Base-by-base conservation (phyloP, 1,284 basidiomycete species). In the Cutaneotrichosporon cavernicola region DNA sequence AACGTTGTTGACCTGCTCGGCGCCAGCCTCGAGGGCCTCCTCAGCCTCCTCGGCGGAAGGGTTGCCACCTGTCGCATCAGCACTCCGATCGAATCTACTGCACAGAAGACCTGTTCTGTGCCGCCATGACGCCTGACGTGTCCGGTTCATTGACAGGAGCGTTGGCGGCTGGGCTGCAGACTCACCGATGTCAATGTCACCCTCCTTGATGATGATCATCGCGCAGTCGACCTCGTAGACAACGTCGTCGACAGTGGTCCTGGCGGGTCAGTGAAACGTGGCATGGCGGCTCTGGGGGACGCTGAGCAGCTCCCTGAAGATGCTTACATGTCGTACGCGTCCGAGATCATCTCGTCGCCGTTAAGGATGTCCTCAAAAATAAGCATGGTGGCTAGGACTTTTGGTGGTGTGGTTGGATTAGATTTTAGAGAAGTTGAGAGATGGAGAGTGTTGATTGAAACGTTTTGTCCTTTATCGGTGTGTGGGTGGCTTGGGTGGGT, bases 281-380 rank as follows among this genome's bases (percentile, higher is more conserved):
- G 6, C 30, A 16, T 30, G 14, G 14, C 4, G 14, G n/a, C 55
- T 46, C 53, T 52, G 14, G 31, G 18, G 22, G 31, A 5, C 16
- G 21, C 22, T 43, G 43, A 18, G 26, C 18, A 32, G 30, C 18
- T 53, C 52, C 14, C 32, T n/a, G 14, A 5, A 14, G 30, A 26
- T 36, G 49, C 87, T 73, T 73, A 93, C 90, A 90, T 59, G 55
- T 89, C 87, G 85, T 90, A 97, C 71, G 94, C 93, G 84, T 96
- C 92, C 53, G 92, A 93, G 86, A 91, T 86, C 86, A 99, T 90
- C 86, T 99, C 96, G 80, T 98, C 95, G 69, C 83, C 87, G 68
- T 87, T 83, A 65, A 98, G 53, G 69, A 91, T 77, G 75, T 84
- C 83, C 60, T 66, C 63, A 76, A 75, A 81, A 64, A 81, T 70